Base-by-base conservation (phyloP, 306 rosid species). In the Erythrophleum fordii region DNA sequence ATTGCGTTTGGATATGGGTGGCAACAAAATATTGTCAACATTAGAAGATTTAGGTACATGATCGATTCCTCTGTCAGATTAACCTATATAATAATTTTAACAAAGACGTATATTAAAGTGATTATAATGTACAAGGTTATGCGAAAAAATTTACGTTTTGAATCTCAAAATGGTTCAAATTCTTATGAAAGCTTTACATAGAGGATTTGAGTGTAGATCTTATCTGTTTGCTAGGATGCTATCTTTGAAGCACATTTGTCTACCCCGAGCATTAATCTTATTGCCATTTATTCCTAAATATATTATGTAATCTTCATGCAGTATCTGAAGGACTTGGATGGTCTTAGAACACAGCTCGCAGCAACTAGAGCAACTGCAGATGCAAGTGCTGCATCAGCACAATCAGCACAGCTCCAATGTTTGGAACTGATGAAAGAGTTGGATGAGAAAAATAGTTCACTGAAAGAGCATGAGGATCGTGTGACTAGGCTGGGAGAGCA, bases 311-410 rank as follows among this genome's bases (percentile, higher is more conserved):
- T 59, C 42, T 69, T 41, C 76, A 73, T 86, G 78, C 95, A 96
- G 99, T 85, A 85, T 76, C 86, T 92, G 75, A 73, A 83, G 77
- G 97, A 93, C 81, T 81, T 96, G 88, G 98, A 90, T 84, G 97
- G 79, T 87, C 86, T 92, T 62, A 87, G 91, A 84, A 80, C 81
- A 14, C 93, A 90, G 82, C 92, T 93, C 80, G 87, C 86, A 59
- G 80, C 88, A 51, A 84, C 97, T 23, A 93, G 84, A 83, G 94
- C 89, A 73, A 92, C 91, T 48, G 97, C 92, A 4, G 98, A 96
- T 74, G 91, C 97, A 51, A 90, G 97, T 83, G 91, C 94, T 77
- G 97, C 91, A 45, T 92, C 97, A 25, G 97, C 97, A 80, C 89
- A 88, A 82, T 88, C 95, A 8, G 91, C 97, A 8, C 90, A 96